Conservation (phyloP, 495 filamentous ascomycete genomes). For the Elaphomyces granulatus region DNA sequence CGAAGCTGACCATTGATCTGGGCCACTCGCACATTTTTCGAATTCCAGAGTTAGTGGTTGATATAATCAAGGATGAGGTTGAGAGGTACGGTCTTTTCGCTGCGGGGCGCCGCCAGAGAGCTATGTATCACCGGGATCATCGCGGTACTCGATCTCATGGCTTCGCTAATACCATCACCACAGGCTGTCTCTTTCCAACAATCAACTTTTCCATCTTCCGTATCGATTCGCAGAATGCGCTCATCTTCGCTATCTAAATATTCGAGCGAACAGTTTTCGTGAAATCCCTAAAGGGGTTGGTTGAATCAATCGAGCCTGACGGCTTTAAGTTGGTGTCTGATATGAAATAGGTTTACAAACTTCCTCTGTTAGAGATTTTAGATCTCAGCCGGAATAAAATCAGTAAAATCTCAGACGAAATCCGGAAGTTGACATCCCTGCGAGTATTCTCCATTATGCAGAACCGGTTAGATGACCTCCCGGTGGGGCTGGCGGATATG, state of each 20-base stretch:
- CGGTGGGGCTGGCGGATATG: constrained; percentile 75
- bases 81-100: constrained; percentile 50
- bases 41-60: constrained; percentile 79
- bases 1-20: constrained; percentile 76
- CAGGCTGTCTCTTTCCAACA: constrained; percentile 83
- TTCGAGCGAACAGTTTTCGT: constrained; percentile 70
- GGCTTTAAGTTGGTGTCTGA: constrained; percentile 17
- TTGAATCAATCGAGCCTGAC: constrained; percentile 7
- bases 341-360: constrained; percentile 48
- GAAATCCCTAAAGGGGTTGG: constrained; percentile 79
- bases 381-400: constrained; percentile 83
- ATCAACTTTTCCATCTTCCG: constrained; percentile 66
- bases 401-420: constrained; percentile 57
- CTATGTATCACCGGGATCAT: no score
- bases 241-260: constrained; percentile 87
- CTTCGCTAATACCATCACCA: no score
- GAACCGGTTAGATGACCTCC: constrained; percentile 73
- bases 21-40: constrained; percentile 65
- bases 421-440: constrained; percentile 59
- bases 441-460: constrained; percentile 69
- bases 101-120: no score
- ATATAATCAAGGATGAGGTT: constrained; percentile 83
- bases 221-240: constrained; percentile 72
- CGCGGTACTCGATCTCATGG: no score
- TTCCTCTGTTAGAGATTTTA: constrained; percentile 79